Evolutionary conservation across 2,329 filamentous ascomycete species (phyloP).

Genomic region (Nemania abortiva): DNA sequence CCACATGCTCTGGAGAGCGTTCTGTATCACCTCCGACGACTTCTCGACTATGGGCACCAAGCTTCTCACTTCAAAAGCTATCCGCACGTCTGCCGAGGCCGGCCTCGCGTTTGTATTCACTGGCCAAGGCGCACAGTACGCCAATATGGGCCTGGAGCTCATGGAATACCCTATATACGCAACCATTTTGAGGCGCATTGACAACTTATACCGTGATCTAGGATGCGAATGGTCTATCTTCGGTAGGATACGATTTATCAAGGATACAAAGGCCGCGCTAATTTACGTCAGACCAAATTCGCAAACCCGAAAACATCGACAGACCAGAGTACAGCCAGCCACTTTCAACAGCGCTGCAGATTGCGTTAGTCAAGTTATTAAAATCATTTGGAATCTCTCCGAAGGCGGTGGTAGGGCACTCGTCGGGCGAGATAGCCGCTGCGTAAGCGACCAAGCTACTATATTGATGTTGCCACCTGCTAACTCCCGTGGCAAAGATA

Average conservation of each 20-base stretch:
- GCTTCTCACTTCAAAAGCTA: conserved; percentile 31
- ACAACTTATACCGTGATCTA: conserved; percentile 37
- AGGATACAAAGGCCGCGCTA: neutral
- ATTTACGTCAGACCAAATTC: conserved; percentile 41
- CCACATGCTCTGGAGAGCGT: conserved; percentile 44
- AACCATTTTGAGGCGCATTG: conserved; percentile 36
- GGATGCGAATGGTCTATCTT: conserved; percentile 49
- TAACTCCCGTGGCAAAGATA: conserved; percentile 31
- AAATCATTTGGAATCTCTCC: conserved; percentile 46
- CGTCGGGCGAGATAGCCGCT: conserved; percentile 55
- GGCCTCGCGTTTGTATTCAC: conserved; percentile 52
- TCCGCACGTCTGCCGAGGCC: conserved; percentile 40
- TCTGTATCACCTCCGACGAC: conserved; percentile 16
- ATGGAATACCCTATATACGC: conserved; percentile 47
- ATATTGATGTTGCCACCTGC: neutral
- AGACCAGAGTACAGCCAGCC: conserved; percentile 50
- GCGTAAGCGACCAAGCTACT: conserved; percentile 44
- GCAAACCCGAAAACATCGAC: conserved; percentile 44
- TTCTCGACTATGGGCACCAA: neutral
- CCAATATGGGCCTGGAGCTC: conserved; percentile 46
- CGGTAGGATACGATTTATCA: conserved; percentile 35
- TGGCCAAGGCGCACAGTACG: conserved; percentile 40
- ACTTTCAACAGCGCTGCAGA: conserved; percentile 51
- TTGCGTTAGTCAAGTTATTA: conserved; percentile 53
- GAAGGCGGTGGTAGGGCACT: conserved; percentile 51